phyloP scores from a whole-genome alignment of 2,329 filamentous ascomycete species.

The Dryadomyces quercus-mongolicae region DNA sequence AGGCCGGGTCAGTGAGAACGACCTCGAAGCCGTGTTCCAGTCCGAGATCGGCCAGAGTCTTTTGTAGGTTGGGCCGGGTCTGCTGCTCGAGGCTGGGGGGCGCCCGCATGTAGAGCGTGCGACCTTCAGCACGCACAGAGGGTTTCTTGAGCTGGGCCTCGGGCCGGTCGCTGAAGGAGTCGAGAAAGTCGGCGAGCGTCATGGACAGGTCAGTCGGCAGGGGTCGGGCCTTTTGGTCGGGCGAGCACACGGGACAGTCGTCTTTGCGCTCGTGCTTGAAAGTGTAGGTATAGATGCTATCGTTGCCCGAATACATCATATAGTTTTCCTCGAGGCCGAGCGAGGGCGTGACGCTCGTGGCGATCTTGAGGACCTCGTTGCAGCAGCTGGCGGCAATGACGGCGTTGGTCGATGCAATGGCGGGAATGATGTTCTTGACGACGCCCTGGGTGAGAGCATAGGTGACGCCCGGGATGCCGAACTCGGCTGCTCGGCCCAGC shows the following conservation, averaged over 20 bases:
- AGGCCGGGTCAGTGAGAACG: constrained; percentile 85
- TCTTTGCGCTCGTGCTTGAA: constrained; percentile 90
- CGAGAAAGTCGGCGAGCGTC: constrained; percentile 75
- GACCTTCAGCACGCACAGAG: constrained; percentile 64
- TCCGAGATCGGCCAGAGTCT: constrained; percentile 61
- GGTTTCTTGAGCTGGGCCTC: constrained; percentile 93
- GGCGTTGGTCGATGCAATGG: constrained; percentile 94
- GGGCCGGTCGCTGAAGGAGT: constrained; percentile 68
- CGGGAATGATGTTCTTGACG: constrained; percentile 98
- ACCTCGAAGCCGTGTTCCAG: constrained; percentile 75
- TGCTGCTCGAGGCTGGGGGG: constrained; percentile 73
- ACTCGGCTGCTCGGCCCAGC: constrained; percentile 68
- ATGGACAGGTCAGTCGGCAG: constrained; percentile 54
- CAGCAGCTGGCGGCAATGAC: constrained; percentile 93
- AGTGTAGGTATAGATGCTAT: constrained; percentile 92
- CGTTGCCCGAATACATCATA: constrained; percentile 99
- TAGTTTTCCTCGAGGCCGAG: constrained; percentile 77
- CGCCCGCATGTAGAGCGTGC: constrained; percentile 81
- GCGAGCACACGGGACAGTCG: constrained; percentile 77
- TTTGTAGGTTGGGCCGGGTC: constrained; percentile 69
- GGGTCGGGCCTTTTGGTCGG: constrained; percentile 63
- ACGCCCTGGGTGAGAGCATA: constrained; percentile 95
- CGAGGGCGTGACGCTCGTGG: constrained; percentile 67
- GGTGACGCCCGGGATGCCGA: constrained; percentile 83
- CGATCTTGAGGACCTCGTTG: constrained; percentile 93